A percentile compares a stretch with the other conserved stretches of the same genome.
phyloP scores from a whole-genome alignment of 2,329 filamentous ascomycete genomes.

The Colletotrichum acutatum region DNA sequence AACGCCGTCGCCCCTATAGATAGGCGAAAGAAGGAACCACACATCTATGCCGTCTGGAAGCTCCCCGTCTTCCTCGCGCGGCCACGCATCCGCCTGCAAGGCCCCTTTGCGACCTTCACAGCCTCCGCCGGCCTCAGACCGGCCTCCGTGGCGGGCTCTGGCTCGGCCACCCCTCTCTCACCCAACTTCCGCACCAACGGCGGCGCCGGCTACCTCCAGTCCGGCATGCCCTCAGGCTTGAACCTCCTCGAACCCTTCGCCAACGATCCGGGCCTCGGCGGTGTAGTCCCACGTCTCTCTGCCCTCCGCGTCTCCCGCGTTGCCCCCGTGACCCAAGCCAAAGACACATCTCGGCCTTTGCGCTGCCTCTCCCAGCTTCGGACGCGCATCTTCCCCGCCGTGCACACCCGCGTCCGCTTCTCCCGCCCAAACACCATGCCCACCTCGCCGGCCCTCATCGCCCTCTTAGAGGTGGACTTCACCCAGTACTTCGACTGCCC shows the following conservation, averaged over 20 bases:
- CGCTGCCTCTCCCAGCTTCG: slow-evolving; percentile 71
- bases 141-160: slow-evolving; percentile 51
- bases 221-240: slow-evolving; percentile 74
- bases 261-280: slow-evolving; percentile 70
- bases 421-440: slow-evolving; percentile 70
- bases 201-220: slow-evolving; percentile 74
- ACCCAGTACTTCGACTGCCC: slow-evolving; percentile 76
- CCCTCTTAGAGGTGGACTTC: slow-evolving; percentile 79
- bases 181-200: slow-evolving; percentile 37
- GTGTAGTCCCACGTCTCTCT: slow-evolving; percentile 74
- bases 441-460: slow-evolving; percentile 70
- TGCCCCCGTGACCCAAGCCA: slow-evolving; percentile 71
- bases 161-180: slow-evolving; percentile 25
- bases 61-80: slow-evolving; percentile 66
- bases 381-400: slow-evolving; percentile 73
- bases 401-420: slow-evolving; percentile 80
- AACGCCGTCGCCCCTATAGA: slow-evolving; percentile 35
- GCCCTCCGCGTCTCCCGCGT: slow-evolving; percentile 80
- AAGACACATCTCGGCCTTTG: slow-evolving; percentile 72
- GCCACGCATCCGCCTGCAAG: slow-evolving; percentile 73
- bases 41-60: slow-evolving; percentile 70
- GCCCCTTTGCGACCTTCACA: slow-evolving; percentile 73
- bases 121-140: slow-evolving; percentile 71
- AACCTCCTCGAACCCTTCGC: slow-evolving; percentile 83
- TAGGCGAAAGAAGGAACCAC: slow-evolving; percentile 44